Evolutionary conservation across 306 rosid genomes (phyloP), one percentile per base, ranked within the genome.

Genomic region (Citrullus mucosospermus): DNA sequence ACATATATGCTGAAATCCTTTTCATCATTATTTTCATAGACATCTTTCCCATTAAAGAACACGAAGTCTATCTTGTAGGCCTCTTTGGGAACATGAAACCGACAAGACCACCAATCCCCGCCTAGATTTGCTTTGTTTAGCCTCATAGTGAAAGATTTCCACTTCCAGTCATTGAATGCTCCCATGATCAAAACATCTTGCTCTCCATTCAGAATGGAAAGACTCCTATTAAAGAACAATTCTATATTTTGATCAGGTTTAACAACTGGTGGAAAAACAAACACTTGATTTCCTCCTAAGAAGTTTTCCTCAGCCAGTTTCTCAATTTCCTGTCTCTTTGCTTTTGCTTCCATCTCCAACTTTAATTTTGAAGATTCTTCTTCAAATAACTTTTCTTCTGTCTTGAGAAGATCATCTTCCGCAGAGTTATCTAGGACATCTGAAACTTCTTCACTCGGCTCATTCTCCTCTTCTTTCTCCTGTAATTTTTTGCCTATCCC

Each of bases 81-180:
- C 85, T 95, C 93, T 72, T 71, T 88, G 25, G 97, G 99, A 78
- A 95, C 91, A 70, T 90, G 85, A 72, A 92, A 30, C 44, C 80
- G 89, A 88, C 99, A 92, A 77, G 89, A 91, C 97, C 97, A 92
- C 99, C 99, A 95, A 82, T 95, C 96, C 69, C 90, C 97, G 44
- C 79, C 83, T 38, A 88, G 82, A 75, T 70, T 68, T 14, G 97
- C 78, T 86, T 85, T 87, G 80, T 67, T 81, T 78, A 95, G 85
- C 86, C 86, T 86, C 50, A 60, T 28, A 3, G 90, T 86, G 82
- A 92, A 92, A 81, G 96, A 86, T 85, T 91, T 95, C 97, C 97
- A 95, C 72, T 55, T 88, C 99, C 99, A 92, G 79, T 90, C 93
- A 80, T 95, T 95, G 83, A 91, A 92, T 63, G 92, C 97, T 80